phyloP scores from a whole-genome alignment of 306 rosid genomes.

The Cucumis cinereus region DNA sequence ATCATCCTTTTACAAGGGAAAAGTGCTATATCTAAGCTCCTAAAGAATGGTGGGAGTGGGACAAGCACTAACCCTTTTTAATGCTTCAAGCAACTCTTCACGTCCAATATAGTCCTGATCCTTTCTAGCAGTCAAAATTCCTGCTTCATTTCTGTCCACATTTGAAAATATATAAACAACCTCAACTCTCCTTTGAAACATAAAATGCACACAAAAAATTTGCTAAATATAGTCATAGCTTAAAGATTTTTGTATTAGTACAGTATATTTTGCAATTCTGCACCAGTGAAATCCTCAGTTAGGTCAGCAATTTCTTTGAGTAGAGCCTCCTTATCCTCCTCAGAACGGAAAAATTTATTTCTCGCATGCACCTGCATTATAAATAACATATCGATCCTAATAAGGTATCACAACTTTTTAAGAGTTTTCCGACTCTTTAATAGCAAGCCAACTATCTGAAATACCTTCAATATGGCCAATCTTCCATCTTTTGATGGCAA shows the following conservation, averaged over 20 bases:
- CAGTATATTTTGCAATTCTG: slow-evolving; percentile 95
- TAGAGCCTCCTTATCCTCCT: slow-evolving; percentile 61
- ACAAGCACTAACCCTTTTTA: slow-evolving; percentile 64
- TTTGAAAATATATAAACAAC: background rate
- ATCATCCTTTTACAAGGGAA: background rate
- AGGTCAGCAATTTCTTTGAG: slow-evolving; percentile 77
- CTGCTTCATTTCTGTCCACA: slow-evolving; percentile 90
- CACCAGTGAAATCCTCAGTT: slow-evolving; percentile 95
- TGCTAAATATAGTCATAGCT: slow-evolving; percentile 10
- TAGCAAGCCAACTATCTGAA: background rate
- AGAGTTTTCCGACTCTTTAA: background rate
- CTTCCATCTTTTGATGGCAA: slow-evolving; percentile 95
- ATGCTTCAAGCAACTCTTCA: slow-evolving; percentile 89
- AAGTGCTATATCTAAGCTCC: slow-evolving; percentile 17
- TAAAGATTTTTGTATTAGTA: slow-evolving; percentile 22
- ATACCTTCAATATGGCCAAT: slow-evolving; percentile 83
- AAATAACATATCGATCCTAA: slow-evolving; percentile 6
- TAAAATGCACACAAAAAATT: background rate
- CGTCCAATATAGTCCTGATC: slow-evolving; percentile 80
- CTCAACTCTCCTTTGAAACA: background rate
- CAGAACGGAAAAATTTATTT: slow-evolving; percentile 75
- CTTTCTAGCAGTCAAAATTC: slow-evolving; percentile 96
- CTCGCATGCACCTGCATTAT: slow-evolving; percentile 82
- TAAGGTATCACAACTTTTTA: background rate
- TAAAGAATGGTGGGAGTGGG: slow-evolving; percentile 6